These are phyloP conservation scores for Lizonia empirigonia DNA, from an alignment of 2,329 filamentous ascomycete species.

Conservation along the genomic window DNA sequence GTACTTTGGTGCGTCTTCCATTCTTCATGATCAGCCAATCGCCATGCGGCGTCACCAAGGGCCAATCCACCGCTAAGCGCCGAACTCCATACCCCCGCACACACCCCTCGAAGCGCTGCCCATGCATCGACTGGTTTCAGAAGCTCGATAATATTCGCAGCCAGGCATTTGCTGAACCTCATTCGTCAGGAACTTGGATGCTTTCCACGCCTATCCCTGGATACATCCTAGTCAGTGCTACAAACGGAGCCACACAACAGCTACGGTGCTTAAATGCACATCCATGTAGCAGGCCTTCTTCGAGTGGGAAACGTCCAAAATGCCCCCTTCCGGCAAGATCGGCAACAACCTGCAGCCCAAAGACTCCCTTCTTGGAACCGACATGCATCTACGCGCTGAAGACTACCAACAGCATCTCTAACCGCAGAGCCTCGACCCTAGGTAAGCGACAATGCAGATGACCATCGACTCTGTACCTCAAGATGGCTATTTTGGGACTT, in stretches of 20 bases:
- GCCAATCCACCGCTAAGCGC: constrained; percentile 13
- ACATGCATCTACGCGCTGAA: constrained; percentile 37
- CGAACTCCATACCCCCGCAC: constrained; percentile 4
- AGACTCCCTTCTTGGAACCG: constrained; percentile 3
- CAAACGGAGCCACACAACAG: constrained; percentile 18
- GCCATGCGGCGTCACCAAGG: neutral
- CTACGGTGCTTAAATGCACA: constrained; percentile 30
- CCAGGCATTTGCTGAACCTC: neutral
- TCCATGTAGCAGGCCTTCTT: constrained; percentile 1
- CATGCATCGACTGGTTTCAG: constrained; percentile 15
- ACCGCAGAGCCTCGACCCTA: constrained; percentile 9
- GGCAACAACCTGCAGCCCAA: constrained; percentile 1
- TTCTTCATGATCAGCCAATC: constrained; percentile 3
- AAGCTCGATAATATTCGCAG: neutral
- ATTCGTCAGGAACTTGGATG: neutral
- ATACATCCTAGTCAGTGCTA: constrained; percentile 5
- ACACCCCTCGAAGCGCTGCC: constrained; percentile 14
- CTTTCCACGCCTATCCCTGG: neutral
- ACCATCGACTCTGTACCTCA: constrained; percentile 17
- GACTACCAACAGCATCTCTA: constrained; percentile 11
- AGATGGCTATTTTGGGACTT: constrained; percentile 26
- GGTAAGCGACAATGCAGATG: constrained; percentile 33
- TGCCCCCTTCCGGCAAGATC: constrained; percentile 4
- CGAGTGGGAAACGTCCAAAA: neutral
- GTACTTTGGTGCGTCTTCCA: neutral